Percentiles rank a stretch among this genome's conserved stretches.
Conservation (phyloP, 2,329 filamentous ascomycete genomes). For the Dactylonectria estremocensis region DNA sequence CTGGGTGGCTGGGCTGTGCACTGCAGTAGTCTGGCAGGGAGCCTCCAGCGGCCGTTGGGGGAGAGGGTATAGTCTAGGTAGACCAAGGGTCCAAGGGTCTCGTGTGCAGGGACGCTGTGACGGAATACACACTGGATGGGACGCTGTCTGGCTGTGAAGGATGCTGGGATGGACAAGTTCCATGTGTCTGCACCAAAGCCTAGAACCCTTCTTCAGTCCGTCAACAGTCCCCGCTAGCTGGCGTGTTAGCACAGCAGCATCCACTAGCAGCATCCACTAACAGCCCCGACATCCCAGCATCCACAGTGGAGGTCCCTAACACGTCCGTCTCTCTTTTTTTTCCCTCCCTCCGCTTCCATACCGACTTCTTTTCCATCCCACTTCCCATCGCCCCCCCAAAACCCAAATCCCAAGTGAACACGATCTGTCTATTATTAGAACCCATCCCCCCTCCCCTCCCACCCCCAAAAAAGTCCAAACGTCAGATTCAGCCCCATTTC, state of each 20-base stretch:
- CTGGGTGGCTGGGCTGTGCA: conserved; percentile 27
- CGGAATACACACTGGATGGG: neutral
- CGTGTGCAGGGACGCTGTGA: too few relatives aligned
- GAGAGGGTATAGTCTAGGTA: conserved; percentile 5
- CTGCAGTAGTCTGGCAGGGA: conserved; percentile 3
- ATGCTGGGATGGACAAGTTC: neutral
- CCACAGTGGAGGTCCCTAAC: conserved; percentile 13
- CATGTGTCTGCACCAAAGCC: neutral
- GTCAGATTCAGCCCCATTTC: conserved; percentile 52
- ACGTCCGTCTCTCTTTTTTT: conserved; percentile 25
- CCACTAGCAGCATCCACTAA: too few relatives aligned
- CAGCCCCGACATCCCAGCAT: neutral
- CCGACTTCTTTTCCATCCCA: conserved; percentile 46
- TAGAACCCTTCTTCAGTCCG: conserved; percentile 9
- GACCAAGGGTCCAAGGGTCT: too few relatives aligned
- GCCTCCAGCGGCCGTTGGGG: conserved; percentile 13
- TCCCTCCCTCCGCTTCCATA: conserved; percentile 41
- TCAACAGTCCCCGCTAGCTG: conserved; percentile 1
- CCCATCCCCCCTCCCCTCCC: conserved; percentile 40
- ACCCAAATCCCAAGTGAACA: conserved; percentile 45
- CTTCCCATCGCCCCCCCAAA: conserved; percentile 35
- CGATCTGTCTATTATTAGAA: conserved; percentile 53
- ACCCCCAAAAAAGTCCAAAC: conserved; percentile 33
- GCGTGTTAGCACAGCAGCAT: neutral
- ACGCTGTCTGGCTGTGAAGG: conserved; percentile 6